Evolutionary conservation across 208 protist species (phyloP).

Genomic region (Leishmania guyanensis): DNA sequence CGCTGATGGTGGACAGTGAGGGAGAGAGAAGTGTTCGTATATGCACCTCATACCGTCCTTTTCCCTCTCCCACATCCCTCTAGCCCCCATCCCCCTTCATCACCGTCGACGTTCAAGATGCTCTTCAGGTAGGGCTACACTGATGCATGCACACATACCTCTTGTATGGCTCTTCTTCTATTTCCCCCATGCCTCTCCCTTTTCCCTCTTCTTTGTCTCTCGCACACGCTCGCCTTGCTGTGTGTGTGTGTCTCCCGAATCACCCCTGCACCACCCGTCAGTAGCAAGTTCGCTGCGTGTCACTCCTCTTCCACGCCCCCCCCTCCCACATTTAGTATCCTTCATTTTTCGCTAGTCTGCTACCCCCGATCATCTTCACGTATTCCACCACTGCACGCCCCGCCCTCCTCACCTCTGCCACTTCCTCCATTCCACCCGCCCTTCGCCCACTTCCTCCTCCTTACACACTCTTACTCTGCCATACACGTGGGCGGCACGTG

Average conservation of each 20-base stretch:
- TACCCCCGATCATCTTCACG: background rate
- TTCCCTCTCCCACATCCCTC: background rate
- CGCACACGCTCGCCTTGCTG: background rate
- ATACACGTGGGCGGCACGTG: slow-evolving; percentile 1
- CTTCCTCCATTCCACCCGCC: too few species aligned
- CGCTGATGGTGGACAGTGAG: background rate
- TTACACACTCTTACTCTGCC: background rate
- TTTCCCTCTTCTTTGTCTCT: background rate
- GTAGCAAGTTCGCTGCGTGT: background rate
- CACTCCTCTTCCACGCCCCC: background rate
- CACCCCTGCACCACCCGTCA: background rate
- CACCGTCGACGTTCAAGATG: background rate
- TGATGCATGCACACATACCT: background rate
- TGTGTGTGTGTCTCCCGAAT: background rate
- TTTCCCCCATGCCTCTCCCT: background rate
- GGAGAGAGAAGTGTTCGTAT: background rate
- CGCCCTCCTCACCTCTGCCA: background rate
- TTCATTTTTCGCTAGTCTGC: background rate
- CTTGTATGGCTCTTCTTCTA: background rate
- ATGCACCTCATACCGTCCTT: background rate
- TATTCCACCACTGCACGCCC: background rate
- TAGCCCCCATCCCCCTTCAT: background rate
- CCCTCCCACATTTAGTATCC: background rate
- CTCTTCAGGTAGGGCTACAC: background rate
- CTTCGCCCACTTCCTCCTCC: background rate